Conservation (phyloP, 106 monocot genomes). For the Alisma plantagoaquatica region DNA sequence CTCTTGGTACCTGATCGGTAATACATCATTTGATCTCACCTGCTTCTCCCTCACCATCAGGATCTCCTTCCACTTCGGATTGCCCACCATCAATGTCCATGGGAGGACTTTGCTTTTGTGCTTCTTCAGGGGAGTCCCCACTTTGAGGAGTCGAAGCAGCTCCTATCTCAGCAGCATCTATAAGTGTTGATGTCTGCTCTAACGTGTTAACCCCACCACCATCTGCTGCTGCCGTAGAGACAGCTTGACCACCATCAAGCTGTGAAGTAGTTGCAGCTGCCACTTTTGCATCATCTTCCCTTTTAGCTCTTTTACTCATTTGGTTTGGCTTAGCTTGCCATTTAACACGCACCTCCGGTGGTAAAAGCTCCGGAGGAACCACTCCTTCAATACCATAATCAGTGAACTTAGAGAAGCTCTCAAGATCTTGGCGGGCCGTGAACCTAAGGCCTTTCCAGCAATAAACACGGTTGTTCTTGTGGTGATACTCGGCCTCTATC, state of each 20-base stretch:
- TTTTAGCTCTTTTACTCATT: constrained; percentile 68
- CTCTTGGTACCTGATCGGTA: too few species aligned
- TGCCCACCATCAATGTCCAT: constrained; percentile 46
- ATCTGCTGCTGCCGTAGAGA: not conserved
- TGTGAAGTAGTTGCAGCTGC: constrained; percentile 31
- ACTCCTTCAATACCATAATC: constrained; percentile 93
- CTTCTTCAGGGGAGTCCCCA: constrained; percentile 44
- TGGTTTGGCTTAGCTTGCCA: constrained; percentile 64
- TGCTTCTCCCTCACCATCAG: constrained; percentile 30
- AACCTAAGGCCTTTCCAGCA: constrained; percentile 97
- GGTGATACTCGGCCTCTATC: constrained; percentile 94
- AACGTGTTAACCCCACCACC: constrained; percentile 40
- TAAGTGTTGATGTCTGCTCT: constrained; percentile 40
- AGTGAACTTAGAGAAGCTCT: constrained; percentile 89
- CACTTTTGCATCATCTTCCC: constrained; percentile 70
- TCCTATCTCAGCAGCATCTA: constrained; percentile 43
- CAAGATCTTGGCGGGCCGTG: constrained; percentile 87
- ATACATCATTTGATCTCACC: too few species aligned
- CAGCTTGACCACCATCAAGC: too few species aligned
- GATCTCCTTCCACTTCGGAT: constrained; percentile 42
- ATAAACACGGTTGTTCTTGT: constrained; percentile 92
- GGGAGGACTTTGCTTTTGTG: constrained; percentile 62
- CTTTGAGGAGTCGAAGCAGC: constrained; percentile 6
- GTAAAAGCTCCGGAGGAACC: constrained; percentile 84
- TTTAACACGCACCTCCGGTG: constrained; percentile 72